Evolutionary conservation across 164 flowering plant species (phyloP).

Genomic region (Cinnamomum chago): DNA sequence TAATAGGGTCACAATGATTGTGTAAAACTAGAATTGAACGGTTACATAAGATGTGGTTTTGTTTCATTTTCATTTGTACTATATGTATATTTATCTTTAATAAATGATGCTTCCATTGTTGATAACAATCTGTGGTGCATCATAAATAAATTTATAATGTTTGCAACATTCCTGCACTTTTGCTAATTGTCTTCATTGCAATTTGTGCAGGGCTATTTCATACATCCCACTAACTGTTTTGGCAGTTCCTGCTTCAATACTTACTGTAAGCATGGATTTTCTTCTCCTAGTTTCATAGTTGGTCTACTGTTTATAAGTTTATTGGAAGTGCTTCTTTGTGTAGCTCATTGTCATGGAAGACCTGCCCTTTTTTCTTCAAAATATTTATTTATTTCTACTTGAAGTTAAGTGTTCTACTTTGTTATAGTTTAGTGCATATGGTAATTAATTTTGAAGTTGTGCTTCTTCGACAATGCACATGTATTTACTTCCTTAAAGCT

Average conservation of each 20-base stretch:
- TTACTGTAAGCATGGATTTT: slow-evolving; percentile 29
- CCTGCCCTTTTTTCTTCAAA: not conserved
- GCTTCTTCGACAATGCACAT: not conserved
- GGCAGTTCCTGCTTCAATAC: slow-evolving; percentile 47
- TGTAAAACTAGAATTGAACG: too few relatives aligned
- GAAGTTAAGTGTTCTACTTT: not conserved
- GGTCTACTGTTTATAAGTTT: too few relatives aligned
- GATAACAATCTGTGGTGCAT: too few relatives aligned
- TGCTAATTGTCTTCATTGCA: not conserved
- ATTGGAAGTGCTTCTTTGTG: not conserved
- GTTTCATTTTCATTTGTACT: too few relatives aligned
- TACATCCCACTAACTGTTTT: slow-evolving; percentile 43
- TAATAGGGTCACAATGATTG: too few relatives aligned
- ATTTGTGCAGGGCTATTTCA: slow-evolving; percentile 34
- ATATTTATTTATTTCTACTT: too few relatives aligned
- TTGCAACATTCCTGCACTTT: not conserved
- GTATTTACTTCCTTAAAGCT: not conserved
- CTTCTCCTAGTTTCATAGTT: not conserved
- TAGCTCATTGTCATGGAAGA: not conserved
- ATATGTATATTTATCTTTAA: too few relatives aligned
- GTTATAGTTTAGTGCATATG: too few relatives aligned
- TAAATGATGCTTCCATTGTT: too few relatives aligned
- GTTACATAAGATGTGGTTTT: too few relatives aligned
- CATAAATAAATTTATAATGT: too few relatives aligned
- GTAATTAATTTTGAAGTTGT: not conserved